phyloP scores from a whole-genome alignment of 2,329 filamentous ascomycete species.

The Teratosphaeriaceae sp. region DNA sequence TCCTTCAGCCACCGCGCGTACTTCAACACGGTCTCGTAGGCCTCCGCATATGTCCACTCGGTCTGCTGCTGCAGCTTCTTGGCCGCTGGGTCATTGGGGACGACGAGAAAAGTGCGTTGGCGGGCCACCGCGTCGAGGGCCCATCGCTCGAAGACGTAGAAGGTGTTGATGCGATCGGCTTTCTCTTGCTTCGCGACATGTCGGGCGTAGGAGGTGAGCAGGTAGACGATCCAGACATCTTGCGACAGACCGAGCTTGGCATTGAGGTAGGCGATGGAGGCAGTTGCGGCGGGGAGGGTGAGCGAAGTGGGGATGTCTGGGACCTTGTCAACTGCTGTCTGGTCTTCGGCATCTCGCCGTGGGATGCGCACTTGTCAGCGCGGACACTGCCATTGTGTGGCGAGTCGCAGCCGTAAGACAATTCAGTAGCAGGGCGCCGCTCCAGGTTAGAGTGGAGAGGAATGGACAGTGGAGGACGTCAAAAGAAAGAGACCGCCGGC shows the following conservation, averaged over 20 bases:
- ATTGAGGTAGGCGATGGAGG: conserved; percentile 70
- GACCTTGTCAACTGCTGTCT: neutral
- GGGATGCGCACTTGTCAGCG: no score
- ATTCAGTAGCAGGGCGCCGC: no score
- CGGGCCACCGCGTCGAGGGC: conserved; percentile 50
- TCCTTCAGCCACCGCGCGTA: conserved; percentile 71
- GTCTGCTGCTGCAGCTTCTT: conserved; percentile 16
- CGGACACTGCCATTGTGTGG: no score
- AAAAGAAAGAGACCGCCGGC: no score
- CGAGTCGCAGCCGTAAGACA: no score
- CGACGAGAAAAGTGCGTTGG: conserved; percentile 23
- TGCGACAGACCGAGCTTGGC: conserved; percentile 61
- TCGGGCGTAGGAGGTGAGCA: conserved; percentile 49
- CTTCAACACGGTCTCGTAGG: conserved; percentile 62
- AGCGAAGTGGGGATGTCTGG: conserved; percentile 11
- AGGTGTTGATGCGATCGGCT: conserved; percentile 59
- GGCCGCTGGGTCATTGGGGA: conserved; percentile 20
- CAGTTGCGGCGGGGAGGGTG: conserved; percentile 47
- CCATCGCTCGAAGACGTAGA: conserved; percentile 66
- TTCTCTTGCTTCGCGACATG: conserved; percentile 21
- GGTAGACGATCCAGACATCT: conserved; percentile 50
- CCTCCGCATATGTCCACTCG: conserved; percentile 65
- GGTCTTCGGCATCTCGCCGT: no score
- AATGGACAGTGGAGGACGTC: no score
- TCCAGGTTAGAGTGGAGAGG: no score